Evolutionary conservation across 129 eudicot genomes (phyloP).

Genomic region (Arctium lappa): DNA sequence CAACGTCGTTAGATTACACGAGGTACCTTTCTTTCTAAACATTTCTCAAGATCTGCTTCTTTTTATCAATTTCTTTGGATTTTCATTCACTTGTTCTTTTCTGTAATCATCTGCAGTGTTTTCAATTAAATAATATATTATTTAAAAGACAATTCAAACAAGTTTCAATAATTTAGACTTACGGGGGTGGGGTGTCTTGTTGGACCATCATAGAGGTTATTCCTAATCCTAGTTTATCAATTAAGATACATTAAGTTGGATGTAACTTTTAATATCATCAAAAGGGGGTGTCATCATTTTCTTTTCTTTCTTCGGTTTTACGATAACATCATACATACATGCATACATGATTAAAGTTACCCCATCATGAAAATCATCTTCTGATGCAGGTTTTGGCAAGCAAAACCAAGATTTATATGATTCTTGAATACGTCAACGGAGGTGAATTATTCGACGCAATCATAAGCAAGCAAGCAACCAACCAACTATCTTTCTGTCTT

Average conservation of each 20-base stretch:
- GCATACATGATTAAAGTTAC: too few species aligned
- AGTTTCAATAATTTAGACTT: too few species aligned
- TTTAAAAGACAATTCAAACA: too few species aligned
- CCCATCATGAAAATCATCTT: too few species aligned
- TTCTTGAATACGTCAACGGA: slow-evolving; percentile 85
- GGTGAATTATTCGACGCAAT: slow-evolving; percentile 82
- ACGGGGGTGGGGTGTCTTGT: background rate
- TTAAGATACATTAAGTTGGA: slow-evolving; percentile 13
- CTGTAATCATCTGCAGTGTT: too few species aligned
- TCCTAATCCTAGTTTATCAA: slow-evolving; percentile 13
- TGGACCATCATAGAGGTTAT: background rate
- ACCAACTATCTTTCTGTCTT: background rate
- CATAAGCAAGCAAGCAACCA: slow-evolving; percentile 47
- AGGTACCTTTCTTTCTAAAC: too few species aligned
- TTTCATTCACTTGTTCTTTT: too few species aligned
- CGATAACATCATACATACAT: background rate
- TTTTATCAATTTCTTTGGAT: too few species aligned
- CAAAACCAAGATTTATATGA: slow-evolving; percentile 95
- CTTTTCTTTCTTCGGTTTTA: background rate
- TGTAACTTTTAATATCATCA: slow-evolving; percentile 4
- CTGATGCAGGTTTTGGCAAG: slow-evolving; percentile 97
- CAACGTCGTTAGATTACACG: slow-evolving; percentile 73
- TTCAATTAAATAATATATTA: too few species aligned
- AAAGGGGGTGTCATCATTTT: slow-evolving; percentile 9
- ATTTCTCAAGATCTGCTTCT: too few species aligned